These are phyloP conservation scores for Nemania sp. DNA, from an alignment of 2,329 filamentous ascomycete genomes.

Conservation along the genomic window DNA sequence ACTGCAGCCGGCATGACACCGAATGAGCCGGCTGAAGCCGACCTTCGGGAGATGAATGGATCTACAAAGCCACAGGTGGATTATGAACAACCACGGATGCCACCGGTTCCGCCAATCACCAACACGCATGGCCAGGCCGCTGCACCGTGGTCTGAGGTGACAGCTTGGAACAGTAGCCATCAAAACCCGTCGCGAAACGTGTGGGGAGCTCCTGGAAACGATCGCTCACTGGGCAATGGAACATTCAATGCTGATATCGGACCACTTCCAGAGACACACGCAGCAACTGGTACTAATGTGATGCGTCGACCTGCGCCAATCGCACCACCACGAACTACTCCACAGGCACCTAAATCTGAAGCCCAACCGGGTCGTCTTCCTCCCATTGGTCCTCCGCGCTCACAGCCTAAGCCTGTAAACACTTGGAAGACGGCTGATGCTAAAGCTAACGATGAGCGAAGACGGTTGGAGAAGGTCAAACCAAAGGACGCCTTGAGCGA, in stretches of 20 bases:
- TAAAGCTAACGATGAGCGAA: slow-evolving; percentile 49
- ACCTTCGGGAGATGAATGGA: slow-evolving; percentile 40
- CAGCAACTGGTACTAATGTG: slow-evolving; percentile 39
- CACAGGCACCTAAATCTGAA: slow-evolving; percentile 29
- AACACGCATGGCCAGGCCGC: slow-evolving; percentile 39
- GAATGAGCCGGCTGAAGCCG: slow-evolving; percentile 13
- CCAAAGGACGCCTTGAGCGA: slow-evolving; percentile 50
- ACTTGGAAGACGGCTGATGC: slow-evolving; percentile 34
- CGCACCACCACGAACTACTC: slow-evolving; percentile 40
- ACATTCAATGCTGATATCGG: slow-evolving; percentile 70
- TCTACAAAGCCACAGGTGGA: slow-evolving; percentile 16
- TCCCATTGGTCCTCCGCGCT: slow-evolving; percentile 39
- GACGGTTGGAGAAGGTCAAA: slow-evolving; percentile 44
- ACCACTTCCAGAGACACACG: slow-evolving; percentile 48
- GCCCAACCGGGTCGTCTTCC: slow-evolving; percentile 30
- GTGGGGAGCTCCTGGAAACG: slow-evolving; percentile 74
- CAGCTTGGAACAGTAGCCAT: slow-evolving; percentile 51
- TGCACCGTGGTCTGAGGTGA: slow-evolving; percentile 35
- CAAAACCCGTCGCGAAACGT: slow-evolving; percentile 62
- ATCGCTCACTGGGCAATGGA: slow-evolving; percentile 74
- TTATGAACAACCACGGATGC: slow-evolving; percentile 18
- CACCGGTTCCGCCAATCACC: slow-evolving; percentile 18
- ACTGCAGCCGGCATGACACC: not conserved
- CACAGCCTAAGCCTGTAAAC: slow-evolving; percentile 12
- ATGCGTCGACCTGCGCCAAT: slow-evolving; percentile 50